These are phyloP conservation scores for Crotalaria pallida DNA, from an alignment of 306 rosid species.

Conservation along the genomic window DNA sequence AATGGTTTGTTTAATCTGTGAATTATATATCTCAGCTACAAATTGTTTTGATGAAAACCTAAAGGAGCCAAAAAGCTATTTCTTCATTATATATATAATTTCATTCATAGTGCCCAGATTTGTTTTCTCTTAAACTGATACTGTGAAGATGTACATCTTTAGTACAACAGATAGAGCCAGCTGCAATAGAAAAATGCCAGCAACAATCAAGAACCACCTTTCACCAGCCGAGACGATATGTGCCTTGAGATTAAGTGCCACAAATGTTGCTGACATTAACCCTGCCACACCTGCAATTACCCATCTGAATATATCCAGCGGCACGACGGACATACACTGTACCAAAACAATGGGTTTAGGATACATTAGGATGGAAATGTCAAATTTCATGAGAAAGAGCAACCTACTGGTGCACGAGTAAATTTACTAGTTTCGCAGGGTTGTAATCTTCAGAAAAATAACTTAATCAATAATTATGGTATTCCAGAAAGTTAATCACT, in stretches of 20 bases:
- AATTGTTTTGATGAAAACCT: slow-evolving; percentile 19
- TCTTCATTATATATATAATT: slow-evolving; percentile 40
- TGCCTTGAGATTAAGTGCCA: slow-evolving; percentile 86
- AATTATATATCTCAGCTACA: slow-evolving; percentile 34
- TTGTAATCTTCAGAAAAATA: no score
- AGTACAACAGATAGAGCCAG: slow-evolving; percentile 73
- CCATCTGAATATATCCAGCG: slow-evolving; percentile 80
- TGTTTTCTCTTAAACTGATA: slow-evolving; percentile 50
- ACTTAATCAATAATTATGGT: no score
- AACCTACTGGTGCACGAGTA: no score
- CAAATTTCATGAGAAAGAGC: neutral
- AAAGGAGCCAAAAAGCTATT: slow-evolving; percentile 25
- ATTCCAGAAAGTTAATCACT: no score
- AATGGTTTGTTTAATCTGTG: slow-evolving; percentile 11
- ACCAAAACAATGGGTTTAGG: slow-evolving; percentile 15
- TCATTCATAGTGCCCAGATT: slow-evolving; percentile 23
- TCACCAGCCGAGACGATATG: slow-evolving; percentile 88
- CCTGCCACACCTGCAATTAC: slow-evolving; percentile 84
- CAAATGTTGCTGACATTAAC: slow-evolving; percentile 85
- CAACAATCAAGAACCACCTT: slow-evolving; percentile 90
- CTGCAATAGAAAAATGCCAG: slow-evolving; percentile 87
- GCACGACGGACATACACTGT: slow-evolving; percentile 92
- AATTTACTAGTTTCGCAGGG: no score
- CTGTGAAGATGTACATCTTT: slow-evolving; percentile 77
- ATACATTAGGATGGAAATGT: neutral